phyloP scores from a whole-genome alignment of 164 flowering plant genomes.

The Umbilicus rupestris region DNA sequence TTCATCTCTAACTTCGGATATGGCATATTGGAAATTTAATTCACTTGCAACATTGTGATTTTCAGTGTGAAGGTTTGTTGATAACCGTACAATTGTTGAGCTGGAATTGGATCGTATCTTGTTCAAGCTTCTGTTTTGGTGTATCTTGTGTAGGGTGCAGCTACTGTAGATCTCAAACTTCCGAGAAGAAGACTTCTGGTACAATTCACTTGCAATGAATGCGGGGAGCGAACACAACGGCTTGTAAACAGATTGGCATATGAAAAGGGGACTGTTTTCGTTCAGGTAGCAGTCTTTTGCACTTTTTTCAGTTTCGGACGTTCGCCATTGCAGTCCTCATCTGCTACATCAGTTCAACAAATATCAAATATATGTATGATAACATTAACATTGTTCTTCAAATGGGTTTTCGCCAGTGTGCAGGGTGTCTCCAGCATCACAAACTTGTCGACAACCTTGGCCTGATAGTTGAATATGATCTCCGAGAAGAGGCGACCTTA shows the following conservation, averaged over 20 bases:
- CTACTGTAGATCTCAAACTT: constrained; percentile 41
- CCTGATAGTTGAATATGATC: constrained; percentile 81
- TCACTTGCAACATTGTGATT: not conserved
- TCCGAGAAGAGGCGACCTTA: constrained; percentile 32
- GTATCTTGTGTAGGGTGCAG: constrained; percentile 31
- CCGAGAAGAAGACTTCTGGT: constrained; percentile 79
- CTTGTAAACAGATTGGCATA: constrained; percentile 72
- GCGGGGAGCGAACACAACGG: constrained; percentile 70
- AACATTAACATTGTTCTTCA: not conserved
- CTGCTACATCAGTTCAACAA: too few species aligned
- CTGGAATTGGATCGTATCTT: not conserved
- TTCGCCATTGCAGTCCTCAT: not conserved
- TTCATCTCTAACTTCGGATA: too few species aligned
- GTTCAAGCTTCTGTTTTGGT: not conserved
- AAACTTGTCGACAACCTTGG: constrained; percentile 87
- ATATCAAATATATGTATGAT: too few species aligned
- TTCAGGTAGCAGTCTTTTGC: constrained; percentile 44
- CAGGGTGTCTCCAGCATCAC: constrained; percentile 88
- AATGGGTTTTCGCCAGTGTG: constrained; percentile 44
- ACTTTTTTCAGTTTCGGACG: not conserved
- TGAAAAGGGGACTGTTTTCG: constrained; percentile 75
- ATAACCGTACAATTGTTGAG: too few species aligned
- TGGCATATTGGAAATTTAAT: too few species aligned
- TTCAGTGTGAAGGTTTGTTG: not conserved
- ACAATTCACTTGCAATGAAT: constrained; percentile 63